Evolutionary conservation across 106 monocot species (phyloP), one percentile per base, ranked within the genome.

Genomic region (Ottelia alismoides): DNA sequence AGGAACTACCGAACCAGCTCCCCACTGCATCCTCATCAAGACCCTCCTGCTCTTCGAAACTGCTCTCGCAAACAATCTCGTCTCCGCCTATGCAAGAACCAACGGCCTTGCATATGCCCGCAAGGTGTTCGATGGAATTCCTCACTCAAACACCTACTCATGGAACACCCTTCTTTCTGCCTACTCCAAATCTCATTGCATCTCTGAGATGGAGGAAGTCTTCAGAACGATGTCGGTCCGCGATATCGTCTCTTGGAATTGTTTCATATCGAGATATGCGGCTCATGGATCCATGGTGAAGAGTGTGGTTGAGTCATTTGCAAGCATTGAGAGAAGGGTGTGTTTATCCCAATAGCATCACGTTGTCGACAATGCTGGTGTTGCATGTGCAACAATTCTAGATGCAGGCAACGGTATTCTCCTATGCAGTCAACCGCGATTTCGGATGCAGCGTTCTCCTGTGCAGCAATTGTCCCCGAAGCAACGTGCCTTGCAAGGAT

Each of bases 111-210:
- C 9, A 32, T 70, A 69, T 31, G 83, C 88, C 31, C 77, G 73
- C 56, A 3, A 21, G 1, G 47, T 72, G 73, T 89, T 89, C 74
- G 71, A 85, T 51, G 52, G 52, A 85, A 92, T 92, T 20, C 78
- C 78, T 58, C 56, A 76, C 47, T 72, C 70, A 29, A 85, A 85
- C 61, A 43, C 63, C 53, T 82, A 78, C 65, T 78, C 85, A 16
- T 78, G 70, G 74, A 92, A 81, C 48, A 67, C 76, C 51, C 48
- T 85, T 49, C 78, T 92, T 73, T 76, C 85, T 4, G 72, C 65
- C 24, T 70, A 62, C 35, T 64, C 80, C 53, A 73, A 77, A 59
- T 70, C 70, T 6, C 57, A 64, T 1, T 9, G 16, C n/a, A 19
- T 82, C 56, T 24, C 51, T 2, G 60, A 78, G 1, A 81, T 85